Conservation (phyloP, 129 eudicot genomes). For the Tanacetum coccineum region DNA sequence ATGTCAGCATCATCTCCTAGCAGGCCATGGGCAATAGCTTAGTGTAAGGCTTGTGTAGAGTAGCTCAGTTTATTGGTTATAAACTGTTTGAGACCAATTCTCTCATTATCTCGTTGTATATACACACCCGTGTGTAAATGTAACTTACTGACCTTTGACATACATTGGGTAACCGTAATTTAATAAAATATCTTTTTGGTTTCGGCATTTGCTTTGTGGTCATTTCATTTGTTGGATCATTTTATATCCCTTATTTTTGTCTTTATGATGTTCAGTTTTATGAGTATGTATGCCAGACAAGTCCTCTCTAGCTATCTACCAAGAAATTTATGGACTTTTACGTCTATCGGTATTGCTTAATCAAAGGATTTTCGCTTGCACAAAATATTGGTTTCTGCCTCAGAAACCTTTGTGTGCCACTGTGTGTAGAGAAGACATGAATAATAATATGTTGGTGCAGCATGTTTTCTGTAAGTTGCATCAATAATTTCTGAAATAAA, state of each 20-base stretch:
- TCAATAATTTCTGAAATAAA: constrained; percentile 3
- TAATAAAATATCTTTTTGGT: constrained; percentile 20
- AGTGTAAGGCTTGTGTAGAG: no score
- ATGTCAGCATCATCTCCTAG: constrained; percentile 47
- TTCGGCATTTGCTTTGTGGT: no score
- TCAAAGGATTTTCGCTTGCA: constrained; percentile 8
- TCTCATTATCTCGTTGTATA: constrained; percentile 29
- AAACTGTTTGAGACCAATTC: constrained; percentile 29
- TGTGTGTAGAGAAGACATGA: constrained; percentile 7
- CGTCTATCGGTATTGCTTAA: no score
- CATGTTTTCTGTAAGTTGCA: not conserved
- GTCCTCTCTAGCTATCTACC: constrained; percentile 8
- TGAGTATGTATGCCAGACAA: not conserved
- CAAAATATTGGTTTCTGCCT: not conserved
- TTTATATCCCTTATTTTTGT: not conserved
- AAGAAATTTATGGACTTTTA: constrained; percentile 6
- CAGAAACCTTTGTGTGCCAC: not conserved
- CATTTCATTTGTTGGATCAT: not conserved
- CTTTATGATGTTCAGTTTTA: no score
- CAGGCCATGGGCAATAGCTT: no score
- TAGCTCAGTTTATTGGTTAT: no score
- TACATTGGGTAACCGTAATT: constrained; percentile 22
- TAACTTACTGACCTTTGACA: constrained; percentile 30
- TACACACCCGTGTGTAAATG: constrained; percentile 41
- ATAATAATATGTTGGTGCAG: constrained; percentile 1